Evolutionary conservation across 176 grass and related monocot species (phyloP).

Genomic region (Oryza punctata): DNA sequence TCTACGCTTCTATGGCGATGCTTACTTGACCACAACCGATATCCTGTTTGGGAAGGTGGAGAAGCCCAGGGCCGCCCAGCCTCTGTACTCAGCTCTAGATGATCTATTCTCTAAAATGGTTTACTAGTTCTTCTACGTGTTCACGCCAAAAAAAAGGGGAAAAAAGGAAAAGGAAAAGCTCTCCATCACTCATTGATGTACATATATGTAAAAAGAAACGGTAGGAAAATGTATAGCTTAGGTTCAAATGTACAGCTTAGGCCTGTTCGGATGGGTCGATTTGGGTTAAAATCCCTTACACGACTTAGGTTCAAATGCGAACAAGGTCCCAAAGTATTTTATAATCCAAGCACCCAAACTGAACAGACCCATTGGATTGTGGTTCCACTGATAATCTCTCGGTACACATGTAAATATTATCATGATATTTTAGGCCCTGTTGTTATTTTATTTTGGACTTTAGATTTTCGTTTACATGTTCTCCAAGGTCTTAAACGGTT

Average conservation of each 20-base stretch:
- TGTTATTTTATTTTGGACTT: no score
- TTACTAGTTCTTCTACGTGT: constrained; percentile 8
- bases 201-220: constrained; percentile 28
- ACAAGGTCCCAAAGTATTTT: background rate
- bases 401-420: constrained; percentile 39
- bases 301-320: background rate
- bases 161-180: background rate
- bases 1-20: constrained; percentile 81
- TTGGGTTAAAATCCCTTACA: background rate
- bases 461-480: no score
- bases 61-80: constrained; percentile 68
- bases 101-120: constrained; percentile 64
- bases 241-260: no score
- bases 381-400: background rate
- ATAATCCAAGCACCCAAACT: background rate
- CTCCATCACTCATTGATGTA: constrained; percentile 27
- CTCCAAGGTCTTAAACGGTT: no score
- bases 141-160: background rate
- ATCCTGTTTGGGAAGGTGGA: constrained; percentile 82
- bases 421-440: background rate
- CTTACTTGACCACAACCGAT: constrained; percentile 73
- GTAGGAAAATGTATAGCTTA: constrained; percentile 37
- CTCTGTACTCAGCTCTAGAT: constrained; percentile 67
- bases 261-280: background rate
- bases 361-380: constrained; percentile 9